Evolutionary conservation across 2,329 filamentous ascomycete genomes (phyloP).

Genomic region (Metarhizium robertsii): DNA sequence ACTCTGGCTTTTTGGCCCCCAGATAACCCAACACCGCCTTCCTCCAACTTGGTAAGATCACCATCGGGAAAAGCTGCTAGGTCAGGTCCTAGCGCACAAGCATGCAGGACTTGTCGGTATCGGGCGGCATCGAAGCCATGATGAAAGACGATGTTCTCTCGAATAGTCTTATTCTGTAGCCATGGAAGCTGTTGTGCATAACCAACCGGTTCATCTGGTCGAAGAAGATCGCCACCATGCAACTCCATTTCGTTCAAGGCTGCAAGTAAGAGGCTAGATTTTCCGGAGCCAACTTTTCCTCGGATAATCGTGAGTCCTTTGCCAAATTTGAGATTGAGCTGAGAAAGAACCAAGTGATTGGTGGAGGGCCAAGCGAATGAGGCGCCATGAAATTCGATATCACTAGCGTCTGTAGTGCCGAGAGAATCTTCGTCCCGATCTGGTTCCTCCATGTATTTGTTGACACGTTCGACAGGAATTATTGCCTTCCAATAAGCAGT

Average conservation of each 20-base stretch:
- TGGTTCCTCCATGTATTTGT: conserved; percentile 78
- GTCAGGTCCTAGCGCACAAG: conserved; percentile 49
- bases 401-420: conserved; percentile 20
- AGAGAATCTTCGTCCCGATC: conserved; percentile 52
- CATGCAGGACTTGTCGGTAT: conserved; percentile 51
- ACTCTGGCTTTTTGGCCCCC: conserved; percentile 56
- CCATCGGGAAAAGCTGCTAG: conserved; percentile 46
- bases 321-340: conserved; percentile 36
- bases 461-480: conserved; percentile 74
- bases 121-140: conserved; percentile 40
- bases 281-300: conserved; percentile 52
- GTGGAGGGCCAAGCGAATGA: conserved; percentile 75
- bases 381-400: conserved; percentile 50
- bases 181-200: conserved; percentile 54
- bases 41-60: conserved; percentile 50
- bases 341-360: conserved; percentile 37
- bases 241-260: conserved; percentile 60
- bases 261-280: conserved; percentile 50
- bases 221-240: conserved; percentile 34
- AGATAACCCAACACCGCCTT: conserved; percentile 53
- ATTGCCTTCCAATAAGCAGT: conserved; percentile 71
- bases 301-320: conserved; percentile 45
- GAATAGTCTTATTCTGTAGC: conserved; percentile 57
- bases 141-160: conserved; percentile 58
- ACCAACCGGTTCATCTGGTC: conserved; percentile 41